Evolutionary conservation across 371 early-diverging fungal genomes (phyloP).

Genomic region (Lichtheimia ornata): DNA sequence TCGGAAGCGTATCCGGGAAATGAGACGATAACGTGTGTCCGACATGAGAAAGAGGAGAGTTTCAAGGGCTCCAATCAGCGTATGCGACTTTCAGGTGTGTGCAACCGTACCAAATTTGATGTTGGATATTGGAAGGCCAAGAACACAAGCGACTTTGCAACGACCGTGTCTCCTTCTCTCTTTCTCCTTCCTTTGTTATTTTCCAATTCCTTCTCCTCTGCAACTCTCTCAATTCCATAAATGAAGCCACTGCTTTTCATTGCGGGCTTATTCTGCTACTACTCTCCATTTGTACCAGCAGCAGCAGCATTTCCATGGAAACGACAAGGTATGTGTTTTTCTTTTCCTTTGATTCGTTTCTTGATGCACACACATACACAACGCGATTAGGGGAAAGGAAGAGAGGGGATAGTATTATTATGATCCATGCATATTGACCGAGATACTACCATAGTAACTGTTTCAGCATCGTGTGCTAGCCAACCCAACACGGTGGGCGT

Average conservation of each 20-base stretch:
- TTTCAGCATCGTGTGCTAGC: slow-evolving; percentile 32
- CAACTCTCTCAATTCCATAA: slow-evolving; percentile 8
- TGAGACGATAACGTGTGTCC: too few species aligned
- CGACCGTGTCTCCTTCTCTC: not conserved
- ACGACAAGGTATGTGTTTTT: slow-evolving; percentile 15
- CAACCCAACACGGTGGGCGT: slow-evolving; percentile 33
- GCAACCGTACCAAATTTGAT: too few species aligned
- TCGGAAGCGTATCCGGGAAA: too few species aligned
- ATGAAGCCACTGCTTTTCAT: slow-evolving; percentile 12
- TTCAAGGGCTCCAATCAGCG: too few species aligned
- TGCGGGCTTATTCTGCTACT: slow-evolving; percentile 7
- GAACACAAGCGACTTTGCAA: slow-evolving; percentile 2
- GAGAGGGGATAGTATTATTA: too few species aligned
- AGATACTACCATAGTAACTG: slow-evolving; percentile 23
- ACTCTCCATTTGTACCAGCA: not conserved
- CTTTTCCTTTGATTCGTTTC: not conserved
- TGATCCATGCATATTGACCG: not conserved
- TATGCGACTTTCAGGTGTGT: too few species aligned
- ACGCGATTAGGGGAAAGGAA: too few species aligned
- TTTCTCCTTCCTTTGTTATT: slow-evolving; percentile 6
- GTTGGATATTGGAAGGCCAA: slow-evolving; percentile 4
- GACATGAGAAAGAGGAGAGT: too few species aligned
- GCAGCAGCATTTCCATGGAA: slow-evolving; percentile 5
- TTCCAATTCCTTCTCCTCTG: slow-evolving; percentile 1
- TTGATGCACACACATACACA: not conserved